Percentiles rank a stretch among this genome's conserved stretches.
phyloP scores from a whole-genome alignment of 352 stramenopile species.

The Elongisporangium anandrum region DNA sequence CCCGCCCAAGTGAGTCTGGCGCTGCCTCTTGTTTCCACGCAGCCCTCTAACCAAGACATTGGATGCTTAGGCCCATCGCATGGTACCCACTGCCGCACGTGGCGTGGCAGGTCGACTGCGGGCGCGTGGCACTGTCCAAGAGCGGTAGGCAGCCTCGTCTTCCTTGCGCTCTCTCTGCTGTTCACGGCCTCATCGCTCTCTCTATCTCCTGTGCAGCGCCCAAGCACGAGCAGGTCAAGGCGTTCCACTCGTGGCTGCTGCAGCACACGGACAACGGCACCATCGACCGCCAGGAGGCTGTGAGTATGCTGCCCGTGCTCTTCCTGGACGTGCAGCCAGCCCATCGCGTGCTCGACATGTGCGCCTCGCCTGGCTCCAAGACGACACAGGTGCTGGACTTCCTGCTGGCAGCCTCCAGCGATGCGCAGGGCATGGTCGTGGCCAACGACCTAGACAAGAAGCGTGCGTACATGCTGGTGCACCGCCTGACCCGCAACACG shows the following conservation, averaged over 20 bases:
- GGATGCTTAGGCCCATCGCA: slow-evolving; percentile 35
- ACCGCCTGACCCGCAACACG: slow-evolving; percentile 88
- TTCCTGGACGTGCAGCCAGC: slow-evolving; percentile 92
- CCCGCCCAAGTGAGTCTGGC: slow-evolving; percentile 42
- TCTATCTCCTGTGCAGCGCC: slow-evolving; percentile 28
- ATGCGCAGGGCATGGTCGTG: slow-evolving; percentile 80
- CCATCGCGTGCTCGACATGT: slow-evolving; percentile 85
- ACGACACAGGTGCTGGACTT: slow-evolving; percentile 97
- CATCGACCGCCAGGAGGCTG: slow-evolving; percentile 96
- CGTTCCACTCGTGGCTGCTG: slow-evolving; percentile 92
- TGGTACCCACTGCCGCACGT: slow-evolving; percentile 80
- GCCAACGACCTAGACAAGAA: slow-evolving; percentile 97
- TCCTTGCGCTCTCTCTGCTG: background rate
- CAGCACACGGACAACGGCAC: slow-evolving; percentile 89
- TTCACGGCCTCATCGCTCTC: slow-evolving; percentile 1
- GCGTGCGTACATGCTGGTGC: slow-evolving; percentile 97
- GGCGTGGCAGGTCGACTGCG: slow-evolving; percentile 82
- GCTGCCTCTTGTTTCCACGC: background rate
- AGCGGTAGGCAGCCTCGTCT: slow-evolving; percentile 28
- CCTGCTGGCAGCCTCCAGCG: slow-evolving; percentile 20
- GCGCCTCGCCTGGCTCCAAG: slow-evolving; percentile 98
- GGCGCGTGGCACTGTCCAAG: slow-evolving; percentile 78
- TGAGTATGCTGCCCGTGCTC: slow-evolving; percentile 98
- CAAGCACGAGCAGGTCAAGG: slow-evolving; percentile 76
- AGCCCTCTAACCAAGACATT: background rate